These are phyloP conservation scores for Babesia divergens DNA, from an alignment of 169 alveolate genomes.

Conservation along the genomic window DNA sequence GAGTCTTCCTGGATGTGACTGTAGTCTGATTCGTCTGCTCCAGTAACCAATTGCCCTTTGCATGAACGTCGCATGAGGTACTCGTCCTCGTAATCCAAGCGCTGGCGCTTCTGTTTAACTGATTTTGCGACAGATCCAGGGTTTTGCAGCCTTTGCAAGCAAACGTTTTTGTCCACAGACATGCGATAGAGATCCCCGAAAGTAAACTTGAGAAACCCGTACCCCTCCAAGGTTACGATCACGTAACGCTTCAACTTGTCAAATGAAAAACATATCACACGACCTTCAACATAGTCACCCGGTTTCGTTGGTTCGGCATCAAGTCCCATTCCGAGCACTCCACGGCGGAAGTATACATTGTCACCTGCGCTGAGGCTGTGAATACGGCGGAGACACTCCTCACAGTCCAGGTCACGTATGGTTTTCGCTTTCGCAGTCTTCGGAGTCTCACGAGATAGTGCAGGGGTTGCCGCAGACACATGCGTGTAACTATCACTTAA, in stretches of 20 bases:
- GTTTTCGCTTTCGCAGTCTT: constrained; percentile 18
- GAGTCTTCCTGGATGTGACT: not conserved
- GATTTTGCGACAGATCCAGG: not conserved
- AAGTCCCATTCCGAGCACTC: constrained; percentile 8
- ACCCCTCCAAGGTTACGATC: constrained; percentile 32
- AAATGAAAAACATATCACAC: constrained; percentile 32
- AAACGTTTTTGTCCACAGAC: constrained; percentile 39
- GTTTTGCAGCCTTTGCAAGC: constrained; percentile 34
- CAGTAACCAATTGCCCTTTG: not conserved
- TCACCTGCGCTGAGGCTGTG: constrained; percentile 58
- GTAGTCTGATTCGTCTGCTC: not conserved
- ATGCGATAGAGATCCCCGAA: constrained; percentile 55
- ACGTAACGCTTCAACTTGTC: constrained; percentile 27
- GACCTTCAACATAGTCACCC: constrained; percentile 51
- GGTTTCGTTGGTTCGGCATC: not conserved
- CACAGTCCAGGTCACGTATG: constrained; percentile 41
- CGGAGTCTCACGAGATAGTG: not conserved
- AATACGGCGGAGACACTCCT: constrained; percentile 42
- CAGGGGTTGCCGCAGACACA: not conserved
- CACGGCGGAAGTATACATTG: constrained; percentile 24
- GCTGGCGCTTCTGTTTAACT: constrained; percentile 14
- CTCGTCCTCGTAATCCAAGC: constrained; percentile 11
- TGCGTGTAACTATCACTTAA: not conserved
- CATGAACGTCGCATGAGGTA: constrained; percentile 6
- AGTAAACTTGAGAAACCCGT: constrained; percentile 36